Conservation (phyloP, 2,329 filamentous ascomycete species). For the Claviceps monticola region DNA sequence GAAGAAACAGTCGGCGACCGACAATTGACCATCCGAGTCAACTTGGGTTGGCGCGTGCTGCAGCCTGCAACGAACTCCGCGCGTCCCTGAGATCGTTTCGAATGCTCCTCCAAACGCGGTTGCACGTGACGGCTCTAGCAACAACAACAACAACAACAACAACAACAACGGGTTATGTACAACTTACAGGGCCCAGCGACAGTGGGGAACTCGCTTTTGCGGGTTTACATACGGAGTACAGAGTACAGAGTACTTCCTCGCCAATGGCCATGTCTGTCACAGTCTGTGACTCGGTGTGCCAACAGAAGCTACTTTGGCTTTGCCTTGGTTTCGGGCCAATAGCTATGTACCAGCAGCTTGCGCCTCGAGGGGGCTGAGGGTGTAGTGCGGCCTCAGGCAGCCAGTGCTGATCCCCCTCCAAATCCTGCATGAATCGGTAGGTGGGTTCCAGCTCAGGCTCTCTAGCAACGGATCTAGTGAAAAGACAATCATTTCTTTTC, state of each 20-base stretch:
- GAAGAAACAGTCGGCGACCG: not conserved
- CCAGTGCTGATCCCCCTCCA: not conserved
- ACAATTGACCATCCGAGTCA: not conserved
- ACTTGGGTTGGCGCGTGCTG: not conserved
- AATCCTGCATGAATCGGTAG: constrained; percentile 3
- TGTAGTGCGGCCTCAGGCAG: constrained; percentile 8
- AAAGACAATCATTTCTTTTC: constrained; percentile 8
- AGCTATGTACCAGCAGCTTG: not conserved
- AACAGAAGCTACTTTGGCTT: not conserved
- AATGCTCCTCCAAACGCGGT: not conserved
- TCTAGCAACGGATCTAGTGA: constrained; percentile 9
- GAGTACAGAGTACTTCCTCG: no score
- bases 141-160: no score
- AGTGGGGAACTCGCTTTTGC: not conserved
- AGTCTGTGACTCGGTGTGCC: not conserved
- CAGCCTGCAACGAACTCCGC: not conserved
- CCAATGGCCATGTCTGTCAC: not conserved
- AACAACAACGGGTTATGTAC: not conserved
- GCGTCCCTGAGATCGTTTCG: not conserved
- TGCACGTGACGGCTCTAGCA: constrained; percentile 1
- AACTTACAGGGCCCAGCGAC: no score
- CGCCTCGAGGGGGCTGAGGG: no score
- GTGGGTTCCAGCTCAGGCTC: constrained; percentile 10
- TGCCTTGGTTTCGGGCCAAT: not conserved
- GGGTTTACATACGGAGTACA: no score